These are phyloP conservation scores for Entonaema liquescens DNA, from an alignment of 495 filamentous ascomycete species.

Conservation along the genomic window DNA sequence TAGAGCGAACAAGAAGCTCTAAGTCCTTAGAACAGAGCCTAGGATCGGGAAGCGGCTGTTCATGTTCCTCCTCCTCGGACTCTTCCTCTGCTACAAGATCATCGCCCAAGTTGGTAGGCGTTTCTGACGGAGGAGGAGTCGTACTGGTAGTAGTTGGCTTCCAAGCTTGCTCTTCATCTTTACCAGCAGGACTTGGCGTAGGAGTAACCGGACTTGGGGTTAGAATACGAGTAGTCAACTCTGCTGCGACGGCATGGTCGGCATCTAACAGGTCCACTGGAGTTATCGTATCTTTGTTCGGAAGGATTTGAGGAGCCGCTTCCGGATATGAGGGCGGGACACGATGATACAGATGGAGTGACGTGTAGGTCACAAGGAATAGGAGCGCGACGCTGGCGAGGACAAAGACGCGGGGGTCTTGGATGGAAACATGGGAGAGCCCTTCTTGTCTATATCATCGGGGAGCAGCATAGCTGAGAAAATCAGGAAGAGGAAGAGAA, in stretches of 20 bases:
- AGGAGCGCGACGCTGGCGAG: conserved; percentile 32
- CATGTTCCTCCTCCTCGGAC: not conserved
- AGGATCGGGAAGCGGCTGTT: conserved; percentile 18
- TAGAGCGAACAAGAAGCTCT: conserved; percentile 30
- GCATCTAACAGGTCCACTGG: conserved; percentile 4
- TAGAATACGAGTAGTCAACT: not conserved
- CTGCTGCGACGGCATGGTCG: conserved; percentile 4
- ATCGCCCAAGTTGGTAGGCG: not conserved
- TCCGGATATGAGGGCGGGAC: conserved; percentile 30
- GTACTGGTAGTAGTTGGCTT: not conserved
- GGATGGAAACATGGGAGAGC: conserved; percentile 35
- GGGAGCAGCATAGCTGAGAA: conserved; percentile 28
- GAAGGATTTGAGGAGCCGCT: conserved; percentile 17
- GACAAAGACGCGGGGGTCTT: conserved; percentile 37
- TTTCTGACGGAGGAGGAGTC: not conserved
- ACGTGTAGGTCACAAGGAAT: conserved; percentile 39
- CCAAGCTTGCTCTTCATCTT: conserved; percentile 5
- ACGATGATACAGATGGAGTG: conserved; percentile 32
- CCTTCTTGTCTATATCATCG: conserved; percentile 13
- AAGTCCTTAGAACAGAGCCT: conserved; percentile 27
- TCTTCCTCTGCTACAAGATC: not conserved
- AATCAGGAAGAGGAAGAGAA: not conserved
- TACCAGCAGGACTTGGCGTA: not conserved
- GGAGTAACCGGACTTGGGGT: not conserved
- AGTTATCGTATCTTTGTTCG: conserved; percentile 18